Conservation (phyloP, 345 rosid species). For the Melaleuca quinquenervia region DNA sequence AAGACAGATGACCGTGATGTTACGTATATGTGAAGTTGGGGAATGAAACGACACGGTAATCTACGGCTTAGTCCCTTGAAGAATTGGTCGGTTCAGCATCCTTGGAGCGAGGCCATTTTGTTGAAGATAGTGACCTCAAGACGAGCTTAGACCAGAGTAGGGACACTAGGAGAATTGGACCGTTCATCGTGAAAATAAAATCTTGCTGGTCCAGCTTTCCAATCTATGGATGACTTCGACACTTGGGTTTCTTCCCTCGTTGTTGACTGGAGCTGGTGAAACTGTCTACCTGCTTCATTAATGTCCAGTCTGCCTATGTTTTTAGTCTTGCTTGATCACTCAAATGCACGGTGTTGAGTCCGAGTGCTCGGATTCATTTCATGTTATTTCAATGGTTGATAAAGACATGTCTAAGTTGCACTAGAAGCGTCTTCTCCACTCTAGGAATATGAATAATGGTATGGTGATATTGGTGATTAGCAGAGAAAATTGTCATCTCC, state of each 20-base stretch:
- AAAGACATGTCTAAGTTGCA: background rate
- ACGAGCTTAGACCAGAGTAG: background rate
- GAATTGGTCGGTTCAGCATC: background rate
- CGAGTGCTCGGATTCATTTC: background rate
- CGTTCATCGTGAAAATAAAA: background rate
- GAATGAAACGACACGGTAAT: too few species aligned
- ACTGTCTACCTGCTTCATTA: background rate
- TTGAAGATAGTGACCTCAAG: background rate
- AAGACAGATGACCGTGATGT: background rate
- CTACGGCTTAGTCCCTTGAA: slow-evolving; percentile 2
- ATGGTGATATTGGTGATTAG: slow-evolving; percentile 4
- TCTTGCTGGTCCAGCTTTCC: background rate
- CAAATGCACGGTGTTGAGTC: background rate
- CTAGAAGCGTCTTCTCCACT: background rate
- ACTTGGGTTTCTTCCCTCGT: background rate
- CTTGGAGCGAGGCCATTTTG: background rate
- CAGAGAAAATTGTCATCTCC: background rate
- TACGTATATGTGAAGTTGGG: background rate
- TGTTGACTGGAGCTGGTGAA: background rate
- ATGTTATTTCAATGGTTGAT: background rate
- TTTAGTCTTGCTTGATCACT: background rate
- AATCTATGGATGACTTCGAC: background rate
- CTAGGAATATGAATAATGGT: too few species aligned
- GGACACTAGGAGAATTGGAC: background rate
- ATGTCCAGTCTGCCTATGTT: background rate